A percentile compares a stretch with the other conserved stretches of the same genome.
Conservation (phyloP, 495 filamentous ascomycete species). For the Cudoniella acicularis region DNA sequence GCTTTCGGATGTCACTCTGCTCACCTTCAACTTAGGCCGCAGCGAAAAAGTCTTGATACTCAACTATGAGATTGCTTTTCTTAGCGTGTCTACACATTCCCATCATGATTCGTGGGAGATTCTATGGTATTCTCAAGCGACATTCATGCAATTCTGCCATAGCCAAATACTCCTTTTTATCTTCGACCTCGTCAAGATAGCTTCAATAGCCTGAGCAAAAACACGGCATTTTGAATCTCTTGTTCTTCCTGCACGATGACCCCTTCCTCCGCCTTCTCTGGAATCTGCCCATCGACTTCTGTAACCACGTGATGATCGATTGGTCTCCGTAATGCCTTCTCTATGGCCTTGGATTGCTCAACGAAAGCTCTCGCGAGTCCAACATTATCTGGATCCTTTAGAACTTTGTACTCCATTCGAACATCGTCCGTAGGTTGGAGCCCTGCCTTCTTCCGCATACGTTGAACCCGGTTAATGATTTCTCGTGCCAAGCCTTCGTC, state of each 20-base stretch:
- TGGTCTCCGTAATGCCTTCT: slow-evolving; percentile 76
- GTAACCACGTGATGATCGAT: slow-evolving; percentile 70
- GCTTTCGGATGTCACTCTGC: slow-evolving; percentile 3
- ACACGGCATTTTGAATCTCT: slow-evolving; percentile 82
- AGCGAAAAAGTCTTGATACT: slow-evolving; percentile 38
- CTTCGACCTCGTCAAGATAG: slow-evolving; percentile 39
- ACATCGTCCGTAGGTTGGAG: slow-evolving; percentile 79
- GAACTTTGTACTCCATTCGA: slow-evolving; percentile 75
- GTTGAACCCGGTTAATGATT: slow-evolving; percentile 79
- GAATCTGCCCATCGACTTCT: slow-evolving; percentile 58
- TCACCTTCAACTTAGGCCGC: slow-evolving; percentile 34
- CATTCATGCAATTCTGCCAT: background rate
- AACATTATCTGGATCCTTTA: slow-evolving; percentile 71
- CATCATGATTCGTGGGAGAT: background rate
- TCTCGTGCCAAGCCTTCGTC: slow-evolving; percentile 76
- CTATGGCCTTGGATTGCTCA: slow-evolving; percentile 61
- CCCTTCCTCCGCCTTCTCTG: slow-evolving; percentile 50
- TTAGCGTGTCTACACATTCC: background rate
- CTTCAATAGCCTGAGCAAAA: slow-evolving; percentile 78
- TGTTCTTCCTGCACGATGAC: slow-evolving; percentile 83
- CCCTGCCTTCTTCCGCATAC: slow-evolving; percentile 77
- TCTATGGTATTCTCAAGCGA: background rate
- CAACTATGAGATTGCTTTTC: background rate
- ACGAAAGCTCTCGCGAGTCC: slow-evolving; percentile 73
- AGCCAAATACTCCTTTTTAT: background rate